phyloP scores from a whole-genome alignment of 768 basidiomycete genomes.

The Rhodocollybia butyracea region DNA sequence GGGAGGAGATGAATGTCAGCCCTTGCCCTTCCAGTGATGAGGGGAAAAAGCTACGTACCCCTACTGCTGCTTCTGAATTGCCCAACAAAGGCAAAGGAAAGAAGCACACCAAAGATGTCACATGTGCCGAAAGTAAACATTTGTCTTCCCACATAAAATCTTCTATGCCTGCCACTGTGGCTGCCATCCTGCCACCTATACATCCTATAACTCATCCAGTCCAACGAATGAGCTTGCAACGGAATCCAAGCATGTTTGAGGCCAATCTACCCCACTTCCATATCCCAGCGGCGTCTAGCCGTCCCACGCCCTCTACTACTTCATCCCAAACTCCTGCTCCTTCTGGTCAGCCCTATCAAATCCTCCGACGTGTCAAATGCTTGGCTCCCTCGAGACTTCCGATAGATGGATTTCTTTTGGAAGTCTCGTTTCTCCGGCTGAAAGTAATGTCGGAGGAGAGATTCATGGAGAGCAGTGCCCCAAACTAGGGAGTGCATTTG shows the following conservation, averaged over 20 bases:
- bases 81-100: no score
- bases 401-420: conserved; percentile 68
- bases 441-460: conserved; percentile 30
- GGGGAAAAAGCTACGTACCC: conserved; percentile 66
- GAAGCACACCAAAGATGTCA: conserved; percentile 9
- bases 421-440: conserved; percentile 35
- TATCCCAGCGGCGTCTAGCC: conserved; percentile 21
- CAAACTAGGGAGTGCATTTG: conserved; percentile 70
- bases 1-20: conserved; percentile 20
- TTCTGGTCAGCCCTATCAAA: conserved; percentile 22
- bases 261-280: conserved; percentile 54
- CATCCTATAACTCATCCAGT: conserved; percentile 26
- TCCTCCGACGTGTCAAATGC: conserved; percentile 48
- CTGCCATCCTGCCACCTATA: conserved; percentile 3
- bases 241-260: conserved; percentile 67
- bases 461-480: conserved; percentile 30
- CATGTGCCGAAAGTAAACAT: not conserved
- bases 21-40: conserved; percentile 66
- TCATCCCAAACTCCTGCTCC: conserved; percentile 7
- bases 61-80: no score
- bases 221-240: conserved; percentile 40
- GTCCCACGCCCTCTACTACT: conserved; percentile 3
- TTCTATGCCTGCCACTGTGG: not conserved
- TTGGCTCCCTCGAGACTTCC: conserved; percentile 44
- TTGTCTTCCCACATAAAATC: conserved; percentile 4